phyloP scores from a whole-genome alignment of 495 filamentous ascomycete genomes.

The Daldinia vernicosa region DNA sequence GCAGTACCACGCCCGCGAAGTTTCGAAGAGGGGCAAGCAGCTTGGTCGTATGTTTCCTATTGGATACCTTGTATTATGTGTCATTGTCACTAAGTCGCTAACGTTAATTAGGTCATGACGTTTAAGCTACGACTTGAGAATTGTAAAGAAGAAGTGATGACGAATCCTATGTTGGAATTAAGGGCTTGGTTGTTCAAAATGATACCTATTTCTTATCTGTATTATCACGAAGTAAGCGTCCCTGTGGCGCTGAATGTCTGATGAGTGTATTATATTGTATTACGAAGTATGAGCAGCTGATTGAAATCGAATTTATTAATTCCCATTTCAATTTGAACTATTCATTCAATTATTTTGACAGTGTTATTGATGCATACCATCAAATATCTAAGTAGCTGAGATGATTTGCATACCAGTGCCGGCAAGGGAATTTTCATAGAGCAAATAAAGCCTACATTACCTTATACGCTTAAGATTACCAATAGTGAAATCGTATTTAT shows the following conservation, averaged over 20 bases:
- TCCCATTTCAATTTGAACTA: neutral
- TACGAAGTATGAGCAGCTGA: neutral
- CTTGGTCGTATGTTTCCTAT: slow-evolving; percentile 65
- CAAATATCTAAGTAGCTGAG: neutral
- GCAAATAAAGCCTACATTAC: neutral
- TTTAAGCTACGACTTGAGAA: neutral
- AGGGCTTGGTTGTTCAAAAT: neutral
- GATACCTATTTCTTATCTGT: slow-evolving; percentile 31
- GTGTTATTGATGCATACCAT: neutral
- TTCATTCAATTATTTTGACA: neutral
- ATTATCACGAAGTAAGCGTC: slow-evolving; percentile 13
- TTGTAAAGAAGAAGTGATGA: neutral
- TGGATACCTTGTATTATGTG: neutral
- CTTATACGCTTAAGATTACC: neutral
- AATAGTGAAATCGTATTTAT: neutral
- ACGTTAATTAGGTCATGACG: slow-evolving; percentile 22
- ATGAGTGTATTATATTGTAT: neutral
- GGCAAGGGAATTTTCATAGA: neutral
- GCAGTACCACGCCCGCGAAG: slow-evolving; percentile 67
- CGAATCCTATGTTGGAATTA: neutral
- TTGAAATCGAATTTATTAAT: neutral
- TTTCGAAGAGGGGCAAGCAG: slow-evolving; percentile 71
- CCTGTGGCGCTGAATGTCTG: neutral
- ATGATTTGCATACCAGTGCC: neutral
- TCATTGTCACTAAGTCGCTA: slow-evolving; percentile 7